Evolutionary conservation across 441 rosid genomes (phyloP), one percentile per base, ranked within the genome.

Genomic region (Gossypium gossypioides): DNA sequence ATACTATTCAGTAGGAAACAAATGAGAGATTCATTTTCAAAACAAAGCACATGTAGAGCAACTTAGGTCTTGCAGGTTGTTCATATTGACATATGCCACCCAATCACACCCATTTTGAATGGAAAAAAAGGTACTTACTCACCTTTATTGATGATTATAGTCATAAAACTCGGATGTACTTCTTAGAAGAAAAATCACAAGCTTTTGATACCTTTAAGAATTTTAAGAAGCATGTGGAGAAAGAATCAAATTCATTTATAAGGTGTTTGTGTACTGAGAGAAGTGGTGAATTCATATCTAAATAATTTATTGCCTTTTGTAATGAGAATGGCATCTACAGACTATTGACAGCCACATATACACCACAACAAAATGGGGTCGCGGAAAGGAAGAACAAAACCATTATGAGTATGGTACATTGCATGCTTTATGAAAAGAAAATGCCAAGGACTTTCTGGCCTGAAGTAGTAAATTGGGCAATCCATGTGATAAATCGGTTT

Each of bases 361-460:
- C 61, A 15, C 75, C 40, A 0, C 34, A 60, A 22, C 61, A 72
- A 5, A 72, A 72, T 18, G 4, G 34, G 13, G 60, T 60, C 3
- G 0, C 3, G 12, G 1, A 9, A 55, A n/a, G 21, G 19, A 57
- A 8, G 15, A 56, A 21, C 2, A 48, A 13, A 27, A 71, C 46
- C 3, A 32, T 61, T n/a, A 15, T 61, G 16, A 61, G 32, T n/a
- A 61, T 32, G 66, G 66, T 61, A 5, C 22, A 48, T 12, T 21
- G 13, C 3, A 9, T 71, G 48, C 2, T 71, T 32, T 27, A 1
- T 2, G 24, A 2, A 1, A 29, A 34, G 19, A 32, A 16, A 6
- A n/a, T 75, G 22, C 50, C 71, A 5, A 75, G 42, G 13, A 18
- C 5, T 0, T 75, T 70, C 0, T 75, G 64, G 59, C 70, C 21